Percentiles rank a stretch among this genome's conserved stretches.
Conservation (phyloP, 331 rosid genomes). For the Prunus yedoensis region DNA sequence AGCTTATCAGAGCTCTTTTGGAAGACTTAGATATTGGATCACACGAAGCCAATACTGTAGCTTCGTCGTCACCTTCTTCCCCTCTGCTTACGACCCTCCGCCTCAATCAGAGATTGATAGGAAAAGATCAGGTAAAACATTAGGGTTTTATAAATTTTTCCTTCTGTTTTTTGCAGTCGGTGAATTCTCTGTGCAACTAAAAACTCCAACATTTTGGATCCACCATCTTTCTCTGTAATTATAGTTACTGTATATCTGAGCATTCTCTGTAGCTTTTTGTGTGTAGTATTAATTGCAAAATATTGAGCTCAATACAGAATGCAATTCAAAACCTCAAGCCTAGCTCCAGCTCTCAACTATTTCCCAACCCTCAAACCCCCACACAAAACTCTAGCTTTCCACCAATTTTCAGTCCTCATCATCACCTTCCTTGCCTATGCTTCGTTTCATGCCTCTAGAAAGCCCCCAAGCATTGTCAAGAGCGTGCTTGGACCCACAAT, state of each 20-base stretch:
- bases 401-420: constrained; percentile 55
- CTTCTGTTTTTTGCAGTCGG: not conserved
- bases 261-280: not conserved
- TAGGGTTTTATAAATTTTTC: not conserved
- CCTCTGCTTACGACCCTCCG: not conserved
- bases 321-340: constrained; percentile 18
- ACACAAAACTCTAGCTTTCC: constrained; percentile 69
- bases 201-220: not conserved
- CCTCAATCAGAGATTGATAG: not conserved
- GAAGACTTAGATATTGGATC: not conserved
- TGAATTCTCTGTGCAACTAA: constrained; percentile 7
- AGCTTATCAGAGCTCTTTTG: too few relatives aligned
- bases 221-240: not conserved
- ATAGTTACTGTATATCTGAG: not conserved
- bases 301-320: constrained; percentile 8
- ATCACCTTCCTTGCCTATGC: constrained; percentile 82
- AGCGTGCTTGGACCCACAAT: constrained; percentile 87
- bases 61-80: not conserved
- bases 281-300: not conserved
- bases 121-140: not conserved
- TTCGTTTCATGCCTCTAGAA: constrained; percentile 91
- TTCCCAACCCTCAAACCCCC: constrained; percentile 77
- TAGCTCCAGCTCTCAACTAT: constrained; percentile 42
- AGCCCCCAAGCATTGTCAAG: constrained; percentile 96
- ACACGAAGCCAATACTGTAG: not conserved